A percentile compares a stretch with the other conserved stretches of the same genome.
Evolutionary conservation across 129 eudicot species (phyloP).

Genomic region (Arctium minus): DNA sequence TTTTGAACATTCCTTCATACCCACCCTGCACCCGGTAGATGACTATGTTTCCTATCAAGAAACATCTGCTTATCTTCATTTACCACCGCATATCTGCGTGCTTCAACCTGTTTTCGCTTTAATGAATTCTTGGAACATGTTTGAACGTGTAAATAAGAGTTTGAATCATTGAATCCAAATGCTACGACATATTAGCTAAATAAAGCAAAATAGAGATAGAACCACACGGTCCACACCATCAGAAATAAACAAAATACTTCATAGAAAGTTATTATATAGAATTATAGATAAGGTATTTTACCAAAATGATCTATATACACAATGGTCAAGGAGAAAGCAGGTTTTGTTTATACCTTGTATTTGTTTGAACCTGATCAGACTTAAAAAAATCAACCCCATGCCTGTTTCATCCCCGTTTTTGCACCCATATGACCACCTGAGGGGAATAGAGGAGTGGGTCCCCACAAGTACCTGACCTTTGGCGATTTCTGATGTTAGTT

Average conservation of each 20-base stretch:
- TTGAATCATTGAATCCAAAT: background rate
- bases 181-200: background rate
- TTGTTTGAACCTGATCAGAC: background rate
- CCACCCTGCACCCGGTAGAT: too few species aligned
- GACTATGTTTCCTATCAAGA: too few species aligned
- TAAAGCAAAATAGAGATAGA: background rate
- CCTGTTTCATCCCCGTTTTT: background rate
- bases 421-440: background rate
- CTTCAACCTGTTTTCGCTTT: background rate
- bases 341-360: background rate
- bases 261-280: background rate
- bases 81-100: too few species aligned
- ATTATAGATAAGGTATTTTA: background rate
- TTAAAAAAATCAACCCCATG: background rate
- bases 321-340: background rate
- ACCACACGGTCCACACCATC: background rate
- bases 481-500: background rate
- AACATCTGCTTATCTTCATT: too few species aligned
- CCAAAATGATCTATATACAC: background rate
- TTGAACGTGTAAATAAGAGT: background rate
- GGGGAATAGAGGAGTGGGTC: background rate
- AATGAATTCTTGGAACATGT: background rate
- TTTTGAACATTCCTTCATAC: too few species aligned
- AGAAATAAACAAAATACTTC: background rate
- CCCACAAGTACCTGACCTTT: background rate